These are phyloP conservation scores for Trypanosoma boissoni DNA, from an alignment of 208 protist genomes.

Conservation along the genomic window DNA sequence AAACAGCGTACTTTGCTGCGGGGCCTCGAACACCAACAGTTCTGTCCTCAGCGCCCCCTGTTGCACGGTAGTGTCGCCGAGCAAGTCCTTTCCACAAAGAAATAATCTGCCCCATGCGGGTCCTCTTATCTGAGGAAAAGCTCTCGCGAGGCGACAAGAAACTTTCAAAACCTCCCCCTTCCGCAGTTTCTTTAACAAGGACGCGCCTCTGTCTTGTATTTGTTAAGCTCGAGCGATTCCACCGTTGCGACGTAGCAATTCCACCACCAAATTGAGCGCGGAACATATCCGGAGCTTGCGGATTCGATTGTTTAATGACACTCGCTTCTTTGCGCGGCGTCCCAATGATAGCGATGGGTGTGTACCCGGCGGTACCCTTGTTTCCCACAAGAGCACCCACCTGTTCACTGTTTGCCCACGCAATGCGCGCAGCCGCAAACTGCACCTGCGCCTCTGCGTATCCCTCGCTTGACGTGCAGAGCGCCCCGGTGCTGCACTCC, in stretches of 20 bases:
- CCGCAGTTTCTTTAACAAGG: not conserved
- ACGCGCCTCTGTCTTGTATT: constrained; percentile 11
- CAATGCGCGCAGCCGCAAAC: constrained; percentile 44
- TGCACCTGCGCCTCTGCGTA: constrained; percentile 37
- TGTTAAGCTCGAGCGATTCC: not conserved
- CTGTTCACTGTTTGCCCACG: constrained; percentile 57
- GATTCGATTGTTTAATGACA: constrained; percentile 31
- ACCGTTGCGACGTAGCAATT: constrained; percentile 25
- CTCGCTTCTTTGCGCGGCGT: constrained; percentile 30
- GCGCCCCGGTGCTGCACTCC: constrained; percentile 60
- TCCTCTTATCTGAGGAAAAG: constrained; percentile 24
- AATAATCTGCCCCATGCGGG: constrained; percentile 51
- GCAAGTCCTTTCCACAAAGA: constrained; percentile 65
- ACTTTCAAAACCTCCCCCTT: not conserved
- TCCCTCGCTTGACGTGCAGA: constrained; percentile 46
- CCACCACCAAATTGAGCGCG: constrained; percentile 47
- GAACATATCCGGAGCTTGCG: constrained; percentile 40
- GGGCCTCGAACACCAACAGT: not conserved
- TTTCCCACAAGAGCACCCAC: constrained; percentile 35
- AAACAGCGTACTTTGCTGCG: constrained; percentile 7
- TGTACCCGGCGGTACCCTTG: not conserved
- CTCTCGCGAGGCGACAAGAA: not conserved
- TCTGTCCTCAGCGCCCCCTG: not conserved
- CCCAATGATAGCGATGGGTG: constrained; percentile 15
- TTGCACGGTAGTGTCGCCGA: constrained; percentile 36